Evolutionary conservation across 768 basidiomycete species (phyloP).

Genomic region (Termitomyces sp.): DNA sequence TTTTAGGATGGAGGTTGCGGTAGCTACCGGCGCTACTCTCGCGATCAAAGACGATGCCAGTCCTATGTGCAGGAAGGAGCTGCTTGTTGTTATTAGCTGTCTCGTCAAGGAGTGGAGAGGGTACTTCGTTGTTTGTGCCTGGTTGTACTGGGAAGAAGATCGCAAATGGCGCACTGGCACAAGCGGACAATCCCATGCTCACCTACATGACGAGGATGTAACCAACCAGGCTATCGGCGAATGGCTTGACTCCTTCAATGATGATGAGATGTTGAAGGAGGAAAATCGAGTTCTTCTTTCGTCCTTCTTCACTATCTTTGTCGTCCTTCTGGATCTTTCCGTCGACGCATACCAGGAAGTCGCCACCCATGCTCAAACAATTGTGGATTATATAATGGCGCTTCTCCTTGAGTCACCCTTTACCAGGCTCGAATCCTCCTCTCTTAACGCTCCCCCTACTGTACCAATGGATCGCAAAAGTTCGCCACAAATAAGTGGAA

Average conservation of each 20-base stretch:
- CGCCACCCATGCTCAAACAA: slow-evolving; percentile 82
- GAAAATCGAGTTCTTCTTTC: slow-evolving; percentile 81
- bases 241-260: slow-evolving; percentile 70
- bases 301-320: slow-evolving; percentile 93
- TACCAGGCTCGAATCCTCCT: slow-evolving; percentile 61
- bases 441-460: slow-evolving; percentile 48
- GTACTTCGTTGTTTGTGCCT: slow-evolving; percentile 93
- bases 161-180: slow-evolving; percentile 49
- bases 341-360: slow-evolving; percentile 93
- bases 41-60: slow-evolving; percentile 92
- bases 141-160: slow-evolving; percentile 95
- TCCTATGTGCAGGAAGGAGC: slow-evolving; percentile 94
- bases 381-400: slow-evolving; percentile 90
- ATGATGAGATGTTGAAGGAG: slow-evolving; percentile 60
- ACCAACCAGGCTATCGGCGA: slow-evolving; percentile 67
- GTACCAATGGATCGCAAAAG: slow-evolving; percentile 31
- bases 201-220: slow-evolving; percentile 60
- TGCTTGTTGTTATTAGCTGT: slow-evolving; percentile 86
- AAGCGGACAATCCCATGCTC: slow-evolving; percentile 24
- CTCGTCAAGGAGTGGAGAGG: slow-evolving; percentile 96
- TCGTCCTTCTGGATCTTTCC: slow-evolving; percentile 82
- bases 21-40: slow-evolving; percentile 84
- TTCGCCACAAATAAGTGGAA: slow-evolving; percentile 31
- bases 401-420: slow-evolving; percentile 88
- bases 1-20: slow-evolving; percentile 86